Base-by-base conservation (phyloP, 23 red algal genomes). In the Gracilaria gracilis region DNA sequence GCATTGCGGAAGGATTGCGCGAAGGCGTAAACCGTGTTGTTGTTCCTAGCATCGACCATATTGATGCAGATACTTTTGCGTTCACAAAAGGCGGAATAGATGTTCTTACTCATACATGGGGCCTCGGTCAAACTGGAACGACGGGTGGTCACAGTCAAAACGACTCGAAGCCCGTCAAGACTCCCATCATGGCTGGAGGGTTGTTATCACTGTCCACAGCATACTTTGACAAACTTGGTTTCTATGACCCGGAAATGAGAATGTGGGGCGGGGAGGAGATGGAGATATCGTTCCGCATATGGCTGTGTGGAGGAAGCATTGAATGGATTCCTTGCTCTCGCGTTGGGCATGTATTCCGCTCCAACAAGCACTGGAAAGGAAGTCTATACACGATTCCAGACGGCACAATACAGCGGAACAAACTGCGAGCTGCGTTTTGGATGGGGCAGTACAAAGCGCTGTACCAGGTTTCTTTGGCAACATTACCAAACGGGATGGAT, bases 241-340 rank as follows among this genome's bases (percentile, higher is more conserved):
- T 83, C 54, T 92, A 92, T 75, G 88, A 92, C 33, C 88, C 88
- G 31, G 76, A 83, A 61, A 92, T 92, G 88, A 19, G 39, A 42
- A 53, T 92, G 38, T 92, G 88, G 88, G 88, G 88, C 23, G 88
- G 88, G 2, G 88, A 92, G 62, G 88, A 92, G 67, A 92, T 82
- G 77, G 88, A 92, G 47, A 92, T 92, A 42, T 69, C 55, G 17
- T 92, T 92, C 48, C 57, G 88, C 1, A 92, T 92, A 81, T 92
- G 88, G 88, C 88, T 83, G 9, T 92, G 88, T 25, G 77, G 88
- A 33, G 88, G 88, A 33, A 92, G 77, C 21, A 37, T 92, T 19
- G 88, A 92, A 51, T 92, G 75, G 47, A 16, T 83, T 9, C 88
- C 88, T 21, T 92, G 88, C 61, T 92, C 88, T 17, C 53, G 88